Conservation (phyloP, 2,329 filamentous ascomycete species). For the Stemphylium lycopersici region DNA sequence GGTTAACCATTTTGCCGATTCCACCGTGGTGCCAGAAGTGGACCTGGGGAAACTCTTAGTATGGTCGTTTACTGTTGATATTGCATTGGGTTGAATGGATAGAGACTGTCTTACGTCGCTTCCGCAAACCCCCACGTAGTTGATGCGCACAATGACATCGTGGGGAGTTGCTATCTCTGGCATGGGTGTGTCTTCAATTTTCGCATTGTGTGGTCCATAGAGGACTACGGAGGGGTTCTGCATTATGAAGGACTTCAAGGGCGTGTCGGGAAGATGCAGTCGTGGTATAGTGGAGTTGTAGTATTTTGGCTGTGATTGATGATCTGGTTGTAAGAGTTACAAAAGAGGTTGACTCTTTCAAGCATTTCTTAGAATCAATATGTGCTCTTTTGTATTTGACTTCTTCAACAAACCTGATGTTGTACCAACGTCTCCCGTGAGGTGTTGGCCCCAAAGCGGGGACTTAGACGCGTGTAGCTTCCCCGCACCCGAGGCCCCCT, state of each 20-base stretch:
- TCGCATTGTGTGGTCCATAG: constrained; percentile 48
- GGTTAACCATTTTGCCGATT: constrained; percentile 84
- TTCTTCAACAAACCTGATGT: neutral
- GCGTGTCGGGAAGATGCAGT: too few relatives aligned
- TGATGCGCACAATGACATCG: constrained; percentile 54
- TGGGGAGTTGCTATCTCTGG: constrained; percentile 45
- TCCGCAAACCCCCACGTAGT: constrained; percentile 55
- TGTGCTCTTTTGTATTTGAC: too few relatives aligned
- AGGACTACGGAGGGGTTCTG: constrained; percentile 53
- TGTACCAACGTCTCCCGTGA: neutral
- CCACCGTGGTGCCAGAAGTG: constrained; percentile 96
- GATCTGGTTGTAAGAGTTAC: too few relatives aligned
- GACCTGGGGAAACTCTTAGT: constrained; percentile 53
- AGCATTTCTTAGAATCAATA: too few relatives aligned
- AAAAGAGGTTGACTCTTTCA: too few relatives aligned
- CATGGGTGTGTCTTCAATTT: constrained; percentile 48
- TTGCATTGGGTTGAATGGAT: too few relatives aligned
- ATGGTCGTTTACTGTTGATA: too few relatives aligned
- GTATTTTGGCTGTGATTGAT: too few relatives aligned
- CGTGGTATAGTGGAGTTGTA: too few relatives aligned
- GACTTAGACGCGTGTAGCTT: constrained; percentile 24
- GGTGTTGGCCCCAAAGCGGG: constrained; percentile 5
- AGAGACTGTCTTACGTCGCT: constrained; percentile 31
- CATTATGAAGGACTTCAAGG: constrained; percentile 13
- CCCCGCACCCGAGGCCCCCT: constrained; percentile 7